Evolutionary conservation across 441 rosid genomes (phyloP), one percentile per base, ranked within the genome.

Genomic region (Corymbia citriodora): DNA sequence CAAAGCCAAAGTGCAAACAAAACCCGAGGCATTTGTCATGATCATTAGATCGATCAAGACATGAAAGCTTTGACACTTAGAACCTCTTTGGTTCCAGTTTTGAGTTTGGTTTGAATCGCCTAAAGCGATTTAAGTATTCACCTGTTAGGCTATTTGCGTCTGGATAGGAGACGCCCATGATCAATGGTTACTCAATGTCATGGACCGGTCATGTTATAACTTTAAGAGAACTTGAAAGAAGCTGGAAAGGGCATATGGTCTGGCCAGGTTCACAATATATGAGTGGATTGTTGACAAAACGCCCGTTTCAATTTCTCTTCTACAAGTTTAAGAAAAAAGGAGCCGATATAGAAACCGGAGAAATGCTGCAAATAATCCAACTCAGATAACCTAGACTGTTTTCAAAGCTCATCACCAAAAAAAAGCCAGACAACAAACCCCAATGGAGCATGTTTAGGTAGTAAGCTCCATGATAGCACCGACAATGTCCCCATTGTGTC

Each of bases 381-480:
- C 85, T 74, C 29, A 40, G 40, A 25, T 23, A 40, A 74, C 85
- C n/a, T 21, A 23, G 48, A 21, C 83, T 11, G n/a, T 74, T 74
- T 50, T 74, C 50, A 74, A 74, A 74, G 29, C 50, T 74, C 83
- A 40, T 40, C 29, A 40, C 83, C 29, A 3, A 45, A 45, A 74
- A 74, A 74, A 40, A 25, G 52, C n/a, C 10, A 40, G 85, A 25
- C n/a, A 40, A 8, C 85, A 40, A 74, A 11, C 50, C 85, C n/a
- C 15, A n/a, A 45, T 40, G 50, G 85, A 74, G n/a, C 85, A 40
- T 21, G 52, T 74, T 74, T 74, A 74, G 85, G 85, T 90, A 45
- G 91, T 90, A 88, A 90, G 91, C 88, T 90, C 91, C 91, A 90
- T 90, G 87, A 90, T 90, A 15, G 91, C 91, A 55, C 91, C 57